Percentiles rank a stretch among this genome's conserved stretches.
Conservation (phyloP, 2,329 filamentous ascomycete species). For the Boeremia exigua region DNA sequence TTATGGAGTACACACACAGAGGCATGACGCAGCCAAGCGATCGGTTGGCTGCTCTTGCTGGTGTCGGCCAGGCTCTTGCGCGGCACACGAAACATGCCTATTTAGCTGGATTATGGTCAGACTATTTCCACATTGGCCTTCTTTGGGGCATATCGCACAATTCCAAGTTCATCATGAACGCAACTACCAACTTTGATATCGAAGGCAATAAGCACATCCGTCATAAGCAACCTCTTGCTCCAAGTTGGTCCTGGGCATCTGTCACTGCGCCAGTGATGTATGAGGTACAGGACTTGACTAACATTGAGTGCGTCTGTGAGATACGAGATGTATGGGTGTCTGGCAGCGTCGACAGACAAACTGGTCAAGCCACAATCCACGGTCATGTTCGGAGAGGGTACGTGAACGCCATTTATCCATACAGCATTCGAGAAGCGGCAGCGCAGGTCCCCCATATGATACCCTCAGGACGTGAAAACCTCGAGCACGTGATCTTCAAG, state of each 20-base stretch:
- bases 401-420: not conserved
- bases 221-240: not conserved
- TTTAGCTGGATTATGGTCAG: not conserved
- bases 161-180: not conserved
- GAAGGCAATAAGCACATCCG: not conserved
- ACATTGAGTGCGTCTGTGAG: not conserved
- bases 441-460: not conserved
- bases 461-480: not conserved
- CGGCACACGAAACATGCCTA: not conserved
- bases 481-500: not conserved
- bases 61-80: not conserved
- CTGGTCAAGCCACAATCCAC: not conserved
- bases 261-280: conserved; percentile 2
- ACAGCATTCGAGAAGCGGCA: not conserved
- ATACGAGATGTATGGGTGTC: not conserved
- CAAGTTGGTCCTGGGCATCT: conserved; percentile 7
- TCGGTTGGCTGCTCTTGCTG: not conserved
- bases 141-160: not conserved
- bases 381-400: not conserved
- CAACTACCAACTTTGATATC: not conserved
- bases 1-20: conserved; percentile 3
- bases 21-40: not conserved
- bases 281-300: not conserved
- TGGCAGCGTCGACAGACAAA: not conserved
- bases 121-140: not conserved